phyloP scores from a whole-genome alignment of 768 basidiomycete species.

The Dioszegia hungarica region DNA sequence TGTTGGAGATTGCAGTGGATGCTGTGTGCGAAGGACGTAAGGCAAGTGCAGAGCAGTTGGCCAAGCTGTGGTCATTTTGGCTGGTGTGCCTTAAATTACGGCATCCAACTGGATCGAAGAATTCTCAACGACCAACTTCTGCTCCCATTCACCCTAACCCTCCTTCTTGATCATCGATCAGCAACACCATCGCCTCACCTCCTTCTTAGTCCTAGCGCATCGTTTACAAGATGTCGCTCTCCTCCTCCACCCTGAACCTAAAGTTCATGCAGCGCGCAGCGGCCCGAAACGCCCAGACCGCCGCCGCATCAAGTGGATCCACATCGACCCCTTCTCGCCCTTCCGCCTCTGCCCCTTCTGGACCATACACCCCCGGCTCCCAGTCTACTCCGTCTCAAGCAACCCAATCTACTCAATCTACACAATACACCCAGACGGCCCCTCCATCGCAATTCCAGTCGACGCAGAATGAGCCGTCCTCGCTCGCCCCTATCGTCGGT shows the following conservation, averaged over 20 bases:
- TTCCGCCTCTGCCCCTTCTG: neutral
- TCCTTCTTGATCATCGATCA: no score
- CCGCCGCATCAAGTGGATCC: neutral
- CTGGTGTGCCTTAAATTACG: neutral
- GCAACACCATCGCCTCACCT: no score
- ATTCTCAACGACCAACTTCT: no score
- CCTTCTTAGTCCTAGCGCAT: no score
- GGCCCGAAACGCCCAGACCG: conserved; percentile 12
- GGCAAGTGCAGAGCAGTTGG: no score
- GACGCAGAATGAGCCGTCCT: neutral
- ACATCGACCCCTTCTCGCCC: conserved; percentile 2
- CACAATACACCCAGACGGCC: neutral
- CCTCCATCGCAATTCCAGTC: neutral
- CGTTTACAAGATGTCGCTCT: conserved; percentile 32
- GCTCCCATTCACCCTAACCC: no score
- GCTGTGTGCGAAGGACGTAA: no score
- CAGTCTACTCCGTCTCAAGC: neutral
- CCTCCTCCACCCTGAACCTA: conserved; percentile 35
- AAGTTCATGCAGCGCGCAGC: conserved; percentile 44
- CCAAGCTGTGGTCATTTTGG: no score
- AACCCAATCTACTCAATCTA: neutral
- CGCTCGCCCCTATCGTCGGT: neutral
- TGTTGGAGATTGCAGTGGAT: no score
- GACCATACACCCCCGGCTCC: neutral
- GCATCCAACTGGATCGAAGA: no score